Evolutionary conservation across 805 yeast genomes (phyloP).

Genomic region (Pichia gijzeniarum): DNA sequence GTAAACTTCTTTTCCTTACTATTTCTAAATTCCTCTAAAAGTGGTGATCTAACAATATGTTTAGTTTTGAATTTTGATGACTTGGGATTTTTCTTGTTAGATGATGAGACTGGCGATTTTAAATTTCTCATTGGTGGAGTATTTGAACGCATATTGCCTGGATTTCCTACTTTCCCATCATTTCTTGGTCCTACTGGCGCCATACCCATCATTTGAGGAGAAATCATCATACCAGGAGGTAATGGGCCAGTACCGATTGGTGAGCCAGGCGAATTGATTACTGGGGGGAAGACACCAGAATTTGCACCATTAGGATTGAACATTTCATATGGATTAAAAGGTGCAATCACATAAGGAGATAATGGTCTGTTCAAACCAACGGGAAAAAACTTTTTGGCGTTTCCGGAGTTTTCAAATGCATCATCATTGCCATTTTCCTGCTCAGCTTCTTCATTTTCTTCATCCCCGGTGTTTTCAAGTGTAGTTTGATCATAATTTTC

Average conservation of each 20-base stretch:
- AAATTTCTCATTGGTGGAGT: slow-evolving; percentile 5
- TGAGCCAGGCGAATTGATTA: slow-evolving; percentile 20
- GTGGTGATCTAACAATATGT: slow-evolving; percentile 66
- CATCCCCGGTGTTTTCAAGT: not conserved
- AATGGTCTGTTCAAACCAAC: slow-evolving; percentile 23
- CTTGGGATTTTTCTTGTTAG: not conserved
- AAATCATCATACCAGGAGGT: slow-evolving; percentile 9
- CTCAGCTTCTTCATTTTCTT: not conserved
- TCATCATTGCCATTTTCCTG: not conserved
- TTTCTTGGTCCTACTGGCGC: slow-evolving; percentile 6
- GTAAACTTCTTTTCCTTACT: slow-evolving; percentile 55
- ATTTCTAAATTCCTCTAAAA: slow-evolving; percentile 78
- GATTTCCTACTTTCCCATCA: not conserved
- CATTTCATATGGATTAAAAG: slow-evolving; percentile 42
- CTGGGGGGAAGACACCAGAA: slow-evolving; percentile 12
- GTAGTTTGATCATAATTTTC: not conserved
- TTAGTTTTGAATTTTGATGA: slow-evolving; percentile 19
- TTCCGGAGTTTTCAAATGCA: not conserved
- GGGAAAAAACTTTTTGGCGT: slow-evolving; percentile 15
- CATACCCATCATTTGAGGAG: slow-evolving; percentile 10
- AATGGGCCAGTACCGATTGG: slow-evolving; percentile 17
- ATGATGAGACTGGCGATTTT: slow-evolving; percentile 1
- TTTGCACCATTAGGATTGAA: slow-evolving; percentile 11
- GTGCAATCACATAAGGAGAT: slow-evolving; percentile 42
- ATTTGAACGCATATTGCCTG: not conserved